Conservation (phyloP, 2,329 filamentous ascomycete genomes). For the Hypomyces rosellus region DNA sequence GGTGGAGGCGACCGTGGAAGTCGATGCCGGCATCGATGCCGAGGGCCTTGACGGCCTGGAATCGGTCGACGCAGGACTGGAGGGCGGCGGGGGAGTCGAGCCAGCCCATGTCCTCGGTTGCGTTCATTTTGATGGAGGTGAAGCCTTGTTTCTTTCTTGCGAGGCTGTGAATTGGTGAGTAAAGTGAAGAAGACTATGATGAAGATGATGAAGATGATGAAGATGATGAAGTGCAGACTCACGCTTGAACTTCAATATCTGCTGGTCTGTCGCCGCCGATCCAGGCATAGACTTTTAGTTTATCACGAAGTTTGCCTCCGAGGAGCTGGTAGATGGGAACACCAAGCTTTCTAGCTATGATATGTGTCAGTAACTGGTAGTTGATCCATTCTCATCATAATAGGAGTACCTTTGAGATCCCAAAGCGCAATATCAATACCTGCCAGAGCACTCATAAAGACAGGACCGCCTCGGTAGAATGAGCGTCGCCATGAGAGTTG, state of each 20-base stretch:
- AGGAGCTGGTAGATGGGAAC: conserved; percentile 69
- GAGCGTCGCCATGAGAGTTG: conserved; percentile 63
- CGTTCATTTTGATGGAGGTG: conserved; percentile 71
- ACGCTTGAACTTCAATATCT: conserved; percentile 60
- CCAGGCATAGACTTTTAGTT: conserved; percentile 69
- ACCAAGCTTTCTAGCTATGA: conserved; percentile 38
- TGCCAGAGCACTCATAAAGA: conserved; percentile 72
- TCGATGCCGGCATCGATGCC: conserved; percentile 70
- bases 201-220: too few relatives aligned
- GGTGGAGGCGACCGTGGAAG: conserved; percentile 71
- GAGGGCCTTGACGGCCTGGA: conserved; percentile 61
- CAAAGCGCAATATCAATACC: conserved; percentile 76
- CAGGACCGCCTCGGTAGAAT: conserved; percentile 73
- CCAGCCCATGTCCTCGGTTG: conserved; percentile 69
- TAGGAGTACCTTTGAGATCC: conserved; percentile 58
- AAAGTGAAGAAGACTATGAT: not conserved
- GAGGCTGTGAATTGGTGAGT: conserved; percentile 16
- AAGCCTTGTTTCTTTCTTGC: conserved; percentile 56
- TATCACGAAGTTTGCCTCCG: conserved; percentile 66
- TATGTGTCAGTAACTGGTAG: conserved; percentile 3
- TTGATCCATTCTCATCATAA: not conserved
- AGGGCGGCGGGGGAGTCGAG: conserved; percentile 63
- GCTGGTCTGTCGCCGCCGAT: conserved; percentile 67
- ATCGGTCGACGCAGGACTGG: conserved; percentile 56
- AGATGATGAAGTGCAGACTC: conserved; percentile 17